Conservation (phyloP, 306 rosid genomes). For the Quillaja saponaria region DNA sequence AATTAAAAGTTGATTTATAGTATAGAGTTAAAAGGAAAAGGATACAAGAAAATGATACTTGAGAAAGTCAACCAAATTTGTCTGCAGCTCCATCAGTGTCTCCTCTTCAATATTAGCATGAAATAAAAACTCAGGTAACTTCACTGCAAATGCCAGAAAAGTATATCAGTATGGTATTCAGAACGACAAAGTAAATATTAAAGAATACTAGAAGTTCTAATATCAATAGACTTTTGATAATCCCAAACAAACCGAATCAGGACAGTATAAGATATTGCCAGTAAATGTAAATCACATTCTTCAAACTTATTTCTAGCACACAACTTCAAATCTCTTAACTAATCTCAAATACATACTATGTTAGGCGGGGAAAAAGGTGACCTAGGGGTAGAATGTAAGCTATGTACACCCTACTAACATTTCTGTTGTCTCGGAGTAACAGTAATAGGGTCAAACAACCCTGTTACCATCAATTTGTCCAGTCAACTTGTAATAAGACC, state of each 20-base stretch:
- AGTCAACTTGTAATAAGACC: neutral
- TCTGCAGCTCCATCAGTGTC: constrained; percentile 56
- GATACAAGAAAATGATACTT: constrained; percentile 44
- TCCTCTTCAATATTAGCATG: constrained; percentile 69
- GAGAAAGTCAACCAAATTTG: constrained; percentile 67
- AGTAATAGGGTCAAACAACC: neutral
- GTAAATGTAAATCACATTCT: neutral
- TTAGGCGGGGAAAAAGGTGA: constrained; percentile 1
- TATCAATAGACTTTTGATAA: constrained; percentile 3
- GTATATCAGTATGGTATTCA: constrained; percentile 14
- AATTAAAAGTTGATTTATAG: too few species aligned
- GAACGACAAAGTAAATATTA: constrained; percentile 1
- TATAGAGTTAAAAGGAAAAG: neutral
- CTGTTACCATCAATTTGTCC: neutral
- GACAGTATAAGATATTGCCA: neutral
- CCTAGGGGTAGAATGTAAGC: too few species aligned
- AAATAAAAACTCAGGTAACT: constrained; percentile 76
- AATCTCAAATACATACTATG: neutral
- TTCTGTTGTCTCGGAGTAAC: neutral
- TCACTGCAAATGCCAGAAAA: constrained; percentile 54
- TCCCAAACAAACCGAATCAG: constrained; percentile 16
- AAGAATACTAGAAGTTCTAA: neutral
- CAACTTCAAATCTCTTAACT: neutral
- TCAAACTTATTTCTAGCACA: neutral
- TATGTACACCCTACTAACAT: too few species aligned